Conservation (phyloP, 164 flowering plant species). For the Tetracentron sinense region DNA sequence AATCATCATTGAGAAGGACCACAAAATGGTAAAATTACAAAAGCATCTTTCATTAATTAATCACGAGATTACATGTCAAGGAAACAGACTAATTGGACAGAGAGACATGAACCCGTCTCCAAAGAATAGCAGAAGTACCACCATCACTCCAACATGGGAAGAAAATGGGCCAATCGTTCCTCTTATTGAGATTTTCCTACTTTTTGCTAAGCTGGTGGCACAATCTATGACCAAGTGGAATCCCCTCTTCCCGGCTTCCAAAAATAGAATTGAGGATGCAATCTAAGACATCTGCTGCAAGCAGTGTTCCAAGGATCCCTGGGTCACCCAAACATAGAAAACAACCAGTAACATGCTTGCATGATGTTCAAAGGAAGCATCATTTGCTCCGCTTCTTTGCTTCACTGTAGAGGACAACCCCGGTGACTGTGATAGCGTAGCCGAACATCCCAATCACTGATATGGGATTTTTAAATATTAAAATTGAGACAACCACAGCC, state of each 20-base stretch:
- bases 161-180: slow-evolving; percentile 27
- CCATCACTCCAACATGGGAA: slow-evolving; percentile 20
- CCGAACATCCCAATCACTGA: no score
- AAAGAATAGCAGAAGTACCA: slow-evolving; percentile 25
- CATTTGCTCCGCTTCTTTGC: no score
- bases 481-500: no score
- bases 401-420: no score
- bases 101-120: slow-evolving; percentile 25
- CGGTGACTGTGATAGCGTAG: no score
- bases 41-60: slow-evolving; percentile 32
- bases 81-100: slow-evolving; percentile 27
- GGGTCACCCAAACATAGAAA: no score
- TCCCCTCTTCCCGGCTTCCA: slow-evolving; percentile 30
- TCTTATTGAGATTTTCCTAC: slow-evolving; percentile 34
- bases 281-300: slow-evolving; percentile 18
- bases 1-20: no score
- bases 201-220: slow-evolving; percentile 24
- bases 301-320: background rate
- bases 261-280: slow-evolving; percentile 32
- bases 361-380: no score
- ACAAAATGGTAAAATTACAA: slow-evolving; percentile 17
- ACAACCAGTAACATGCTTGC: no score
- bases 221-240: slow-evolving; percentile 44
- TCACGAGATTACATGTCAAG: slow-evolving; percentile 26
- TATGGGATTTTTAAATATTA: no score